phyloP scores from a whole-genome alignment of 345 rosid genomes.

The Eucalyptus sideroxylon region DNA sequence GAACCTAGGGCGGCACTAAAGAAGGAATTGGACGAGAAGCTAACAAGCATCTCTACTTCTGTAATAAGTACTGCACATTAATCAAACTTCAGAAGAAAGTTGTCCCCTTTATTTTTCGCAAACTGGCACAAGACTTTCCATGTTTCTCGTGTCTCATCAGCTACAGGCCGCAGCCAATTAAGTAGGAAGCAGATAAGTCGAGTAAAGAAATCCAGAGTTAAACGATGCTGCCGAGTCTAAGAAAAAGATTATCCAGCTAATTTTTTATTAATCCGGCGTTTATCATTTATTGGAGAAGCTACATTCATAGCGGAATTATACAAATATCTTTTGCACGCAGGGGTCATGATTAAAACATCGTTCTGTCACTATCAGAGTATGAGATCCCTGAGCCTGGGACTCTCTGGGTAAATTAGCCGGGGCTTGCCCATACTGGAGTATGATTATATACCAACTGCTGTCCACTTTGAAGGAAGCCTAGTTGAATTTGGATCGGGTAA shows the following conservation, averaged over 20 bases:
- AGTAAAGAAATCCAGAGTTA: not conserved
- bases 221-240: not conserved
- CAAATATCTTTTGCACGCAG: not conserved
- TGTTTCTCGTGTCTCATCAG: not conserved
- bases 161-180: not conserved
- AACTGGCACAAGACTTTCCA: not conserved
- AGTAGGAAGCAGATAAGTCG: not conserved
- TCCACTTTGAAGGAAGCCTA: not conserved
- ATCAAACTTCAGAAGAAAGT: not conserved
- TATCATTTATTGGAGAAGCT: not conserved
- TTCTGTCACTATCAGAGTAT: not conserved
- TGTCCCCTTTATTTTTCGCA: not conserved
- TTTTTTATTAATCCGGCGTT: not conserved
- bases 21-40: not conserved
- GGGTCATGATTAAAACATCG: not conserved
- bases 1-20: not conserved
- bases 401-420: not conserved
- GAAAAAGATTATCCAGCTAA: not conserved
- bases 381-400: not conserved
- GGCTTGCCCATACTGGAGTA: not conserved
- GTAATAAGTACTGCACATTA: not conserved
- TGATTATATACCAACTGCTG: not conserved
- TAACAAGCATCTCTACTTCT: not conserved
- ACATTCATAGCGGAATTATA: not conserved
- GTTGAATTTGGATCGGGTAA: conserved; percentile 9